phyloP scores from a whole-genome alignment of 331 rosid species.

The Cydonia oblonga region DNA sequence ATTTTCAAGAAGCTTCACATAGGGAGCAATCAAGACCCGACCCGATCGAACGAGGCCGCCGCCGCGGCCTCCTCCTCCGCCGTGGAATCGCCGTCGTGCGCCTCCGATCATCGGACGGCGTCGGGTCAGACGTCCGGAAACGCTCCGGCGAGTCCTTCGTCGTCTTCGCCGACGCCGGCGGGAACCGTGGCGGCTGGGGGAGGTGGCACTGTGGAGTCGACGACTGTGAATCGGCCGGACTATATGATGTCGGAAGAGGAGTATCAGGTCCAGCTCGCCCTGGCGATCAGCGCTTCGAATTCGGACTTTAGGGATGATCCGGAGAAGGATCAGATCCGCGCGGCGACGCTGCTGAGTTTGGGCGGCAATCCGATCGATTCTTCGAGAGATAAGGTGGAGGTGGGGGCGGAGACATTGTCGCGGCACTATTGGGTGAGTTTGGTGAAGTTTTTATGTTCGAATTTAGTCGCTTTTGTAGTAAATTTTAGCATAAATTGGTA shows the following conservation, averaged over 20 bases:
- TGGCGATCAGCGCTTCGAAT: conserved; percentile 96
- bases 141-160: conserved; percentile 40
- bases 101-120: conserved; percentile 32
- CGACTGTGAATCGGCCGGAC: conserved; percentile 43
- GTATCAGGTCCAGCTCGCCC: conserved; percentile 92
- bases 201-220: not conserved
- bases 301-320: conserved; percentile 75
- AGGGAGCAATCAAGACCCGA: conserved; percentile 70
- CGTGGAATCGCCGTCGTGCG: conserved; percentile 28
- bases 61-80: conserved; percentile 17
- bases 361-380: conserved; percentile 52
- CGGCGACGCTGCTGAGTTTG: conserved; percentile 76
- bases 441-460: not conserved
- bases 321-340: conserved; percentile 89
- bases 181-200: not conserved
- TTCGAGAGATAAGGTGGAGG: conserved; percentile 35
- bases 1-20: conserved; percentile 97
- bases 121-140: conserved; percentile 25
- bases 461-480: not conserved
- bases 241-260: conserved; percentile 88
- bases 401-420: conserved; percentile 63
- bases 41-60: conserved; percentile 49
- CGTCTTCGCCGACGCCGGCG: conserved; percentile 33
- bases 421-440: conserved; percentile 93
- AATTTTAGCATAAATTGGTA: conserved; percentile 14